phyloP scores from a whole-genome alignment of 805 yeast species.

The Teunomyces aglyptinius region DNA sequence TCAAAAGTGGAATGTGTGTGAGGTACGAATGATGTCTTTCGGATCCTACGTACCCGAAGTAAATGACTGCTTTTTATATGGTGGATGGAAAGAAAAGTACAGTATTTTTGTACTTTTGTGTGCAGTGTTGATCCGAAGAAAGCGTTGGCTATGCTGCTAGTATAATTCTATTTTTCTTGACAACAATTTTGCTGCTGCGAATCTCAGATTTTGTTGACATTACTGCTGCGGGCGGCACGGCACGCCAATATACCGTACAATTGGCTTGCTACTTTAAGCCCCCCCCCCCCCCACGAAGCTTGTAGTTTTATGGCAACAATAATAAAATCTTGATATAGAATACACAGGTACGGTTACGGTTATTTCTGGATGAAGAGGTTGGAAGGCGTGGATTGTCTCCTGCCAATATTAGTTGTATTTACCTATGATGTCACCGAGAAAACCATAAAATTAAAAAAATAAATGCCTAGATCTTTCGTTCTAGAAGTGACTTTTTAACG shows the following conservation, averaged over 20 bases:
- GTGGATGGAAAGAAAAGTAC: neutral
- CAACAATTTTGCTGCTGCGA: neutral
- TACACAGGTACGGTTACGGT: too few relatives aligned
- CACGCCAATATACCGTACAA: too few relatives aligned
- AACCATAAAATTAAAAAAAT: neutral
- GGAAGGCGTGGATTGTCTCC: neutral
- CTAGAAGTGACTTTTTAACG: neutral
- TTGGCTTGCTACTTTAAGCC: too few relatives aligned
- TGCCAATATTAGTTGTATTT: neutral
- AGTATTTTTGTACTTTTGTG: neutral
- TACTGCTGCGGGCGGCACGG: too few relatives aligned
- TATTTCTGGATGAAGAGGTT: neutral
- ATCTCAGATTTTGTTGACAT: too few relatives aligned
- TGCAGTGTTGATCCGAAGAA: conserved; percentile 2
- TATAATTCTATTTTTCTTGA: neutral
- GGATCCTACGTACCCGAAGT: neutral
- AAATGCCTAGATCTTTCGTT: neutral
- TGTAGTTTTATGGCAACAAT: too few relatives aligned
- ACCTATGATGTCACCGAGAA: neutral
- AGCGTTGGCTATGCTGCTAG: neutral
- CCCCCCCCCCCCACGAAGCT: too few relatives aligned
- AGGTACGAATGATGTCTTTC: neutral
- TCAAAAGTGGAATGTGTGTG: neutral
- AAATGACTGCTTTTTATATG: neutral
- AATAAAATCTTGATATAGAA: too few relatives aligned